phyloP scores from a whole-genome alignment of 2,329 filamentous ascomycete genomes.

The Pseudogymnoascus sp. region DNA sequence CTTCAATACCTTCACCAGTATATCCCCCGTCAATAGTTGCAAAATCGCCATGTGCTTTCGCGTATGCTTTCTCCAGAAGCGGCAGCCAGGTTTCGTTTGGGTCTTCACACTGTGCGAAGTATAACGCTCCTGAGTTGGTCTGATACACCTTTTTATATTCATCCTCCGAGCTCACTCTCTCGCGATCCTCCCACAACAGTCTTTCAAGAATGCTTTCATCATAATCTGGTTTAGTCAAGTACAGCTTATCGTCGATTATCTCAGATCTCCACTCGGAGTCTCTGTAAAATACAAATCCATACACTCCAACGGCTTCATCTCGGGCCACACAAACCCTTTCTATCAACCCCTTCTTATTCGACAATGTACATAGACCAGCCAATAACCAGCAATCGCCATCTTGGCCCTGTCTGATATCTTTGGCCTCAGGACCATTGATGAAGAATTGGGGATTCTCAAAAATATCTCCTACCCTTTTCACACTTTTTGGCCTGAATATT shows the following conservation, averaged over 20 bases:
- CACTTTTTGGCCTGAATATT: constrained; percentile 53
- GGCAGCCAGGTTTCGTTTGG: constrained; percentile 80
- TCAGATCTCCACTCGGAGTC: constrained; percentile 90
- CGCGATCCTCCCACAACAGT: constrained; percentile 67
- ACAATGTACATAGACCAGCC: constrained; percentile 69
- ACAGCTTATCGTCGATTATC: constrained; percentile 87
- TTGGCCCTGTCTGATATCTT: constrained; percentile 72
- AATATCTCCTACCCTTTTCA: constrained; percentile 70
- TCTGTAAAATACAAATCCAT: constrained; percentile 82
- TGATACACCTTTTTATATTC: constrained; percentile 65
- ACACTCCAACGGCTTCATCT: constrained; percentile 70
- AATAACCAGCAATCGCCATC: constrained; percentile 85
- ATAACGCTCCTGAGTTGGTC: constrained; percentile 68
- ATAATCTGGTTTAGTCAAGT: constrained; percentile 74
- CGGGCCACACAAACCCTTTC: constrained; percentile 69
- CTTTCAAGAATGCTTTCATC: constrained; percentile 72
- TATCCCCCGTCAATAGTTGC: constrained; percentile 68
- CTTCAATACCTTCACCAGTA: constrained; percentile 48
- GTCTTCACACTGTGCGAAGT: constrained; percentile 70
- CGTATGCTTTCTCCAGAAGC: constrained; percentile 74
- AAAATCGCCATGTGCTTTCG: constrained; percentile 75
- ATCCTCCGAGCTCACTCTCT: constrained; percentile 64
- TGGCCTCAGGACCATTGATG: constrained; percentile 69
- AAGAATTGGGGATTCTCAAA: constrained; percentile 74
- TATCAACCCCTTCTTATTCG: constrained; percentile 65